A percentile compares a stretch with the other conserved stretches of the same genome.
Conservation (phyloP, 2,329 filamentous ascomycete genomes). For the Penicillium sp. region DNA sequence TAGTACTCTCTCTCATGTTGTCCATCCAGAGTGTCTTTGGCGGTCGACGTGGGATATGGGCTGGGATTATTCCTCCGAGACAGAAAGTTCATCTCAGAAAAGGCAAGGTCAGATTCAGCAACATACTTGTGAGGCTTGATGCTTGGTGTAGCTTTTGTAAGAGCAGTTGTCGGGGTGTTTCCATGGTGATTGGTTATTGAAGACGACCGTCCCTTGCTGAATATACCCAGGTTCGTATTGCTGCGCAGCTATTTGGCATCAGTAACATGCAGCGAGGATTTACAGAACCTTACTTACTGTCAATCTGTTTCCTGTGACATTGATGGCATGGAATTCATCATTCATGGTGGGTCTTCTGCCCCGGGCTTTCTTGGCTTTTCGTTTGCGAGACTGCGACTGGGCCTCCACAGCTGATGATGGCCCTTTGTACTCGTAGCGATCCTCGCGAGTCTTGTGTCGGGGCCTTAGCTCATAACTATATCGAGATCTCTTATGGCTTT, state of each 20-base stretch:
- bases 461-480: conserved; percentile 50
- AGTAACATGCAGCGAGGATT: not conserved
- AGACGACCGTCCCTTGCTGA: conserved; percentile 38
- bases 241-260: conserved; percentile 23
- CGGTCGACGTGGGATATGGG: not conserved
- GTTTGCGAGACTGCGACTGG: conserved; percentile 2
- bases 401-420: not conserved
- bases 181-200: conserved; percentile 25
- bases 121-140: not conserved
- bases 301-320: conserved; percentile 52
- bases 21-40: not conserved
- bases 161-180: conserved; percentile 9
- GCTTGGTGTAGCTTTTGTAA: not conserved
- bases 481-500: not conserved
- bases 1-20: not conserved
- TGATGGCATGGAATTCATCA: conserved; percentile 55
- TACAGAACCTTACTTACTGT: conserved; percentile 44
- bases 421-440: conserved; percentile 54
- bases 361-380: conserved; percentile 26
- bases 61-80: conserved; percentile 1
- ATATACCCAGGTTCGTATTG: conserved; percentile 30
- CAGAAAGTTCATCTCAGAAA: conserved; percentile 26
- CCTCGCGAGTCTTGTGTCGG: conserved; percentile 56
- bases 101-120: conserved; percentile 18
- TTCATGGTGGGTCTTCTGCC: conserved; percentile 46